Conservation (phyloP, 768 basidiomycete genomes). For the Psilocybe sp. region DNA sequence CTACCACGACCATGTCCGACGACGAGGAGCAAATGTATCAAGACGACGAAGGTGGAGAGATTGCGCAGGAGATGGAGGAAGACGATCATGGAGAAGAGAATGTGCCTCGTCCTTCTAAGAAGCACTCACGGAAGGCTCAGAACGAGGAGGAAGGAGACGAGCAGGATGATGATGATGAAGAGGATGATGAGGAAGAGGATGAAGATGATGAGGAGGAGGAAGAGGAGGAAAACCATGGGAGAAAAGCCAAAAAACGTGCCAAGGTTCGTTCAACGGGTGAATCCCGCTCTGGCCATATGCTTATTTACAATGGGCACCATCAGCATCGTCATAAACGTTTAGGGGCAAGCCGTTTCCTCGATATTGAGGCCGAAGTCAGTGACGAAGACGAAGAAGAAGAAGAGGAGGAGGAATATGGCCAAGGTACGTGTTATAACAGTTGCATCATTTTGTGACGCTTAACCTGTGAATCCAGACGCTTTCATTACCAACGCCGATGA, state of each 20-base stretch:
- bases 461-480: slow-evolving; percentile 41
- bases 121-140: slow-evolving; percentile 19
- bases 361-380: slow-evolving; percentile 94
- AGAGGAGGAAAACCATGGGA: slow-evolving; percentile 46
- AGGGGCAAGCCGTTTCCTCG: slow-evolving; percentile 80
- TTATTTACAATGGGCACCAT: slow-evolving; percentile 4
- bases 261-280: slow-evolving; percentile 42
- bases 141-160: slow-evolving; percentile 12
- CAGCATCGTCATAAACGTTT: slow-evolving; percentile 67
- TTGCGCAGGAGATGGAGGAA: slow-evolving; percentile 34
- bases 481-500: slow-evolving; percentile 73
- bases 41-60: slow-evolving; percentile 38
- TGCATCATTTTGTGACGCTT: slow-evolving; percentile 4
- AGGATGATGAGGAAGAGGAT: slow-evolving; percentile 39
- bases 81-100: slow-evolving; percentile 43
- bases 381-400: slow-evolving; percentile 97
- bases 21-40: slow-evolving; percentile 37
- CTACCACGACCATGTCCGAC: slow-evolving; percentile 42
- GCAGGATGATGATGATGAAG: slow-evolving; percentile 27
- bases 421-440: slow-evolving; percentile 32
- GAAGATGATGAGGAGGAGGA: slow-evolving; percentile 59
- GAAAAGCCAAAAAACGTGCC: slow-evolving; percentile 53
- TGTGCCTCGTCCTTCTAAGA: slow-evolving; percentile 37
- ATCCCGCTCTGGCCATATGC: neutral
- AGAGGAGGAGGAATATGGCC: slow-evolving; percentile 68